A percentile compares a stretch with the other conserved stretches of the same genome.
Evolutionary conservation across 352 stramenopile genomes (phyloP).

Genomic region (Lagenidium giganteum): DNA sequence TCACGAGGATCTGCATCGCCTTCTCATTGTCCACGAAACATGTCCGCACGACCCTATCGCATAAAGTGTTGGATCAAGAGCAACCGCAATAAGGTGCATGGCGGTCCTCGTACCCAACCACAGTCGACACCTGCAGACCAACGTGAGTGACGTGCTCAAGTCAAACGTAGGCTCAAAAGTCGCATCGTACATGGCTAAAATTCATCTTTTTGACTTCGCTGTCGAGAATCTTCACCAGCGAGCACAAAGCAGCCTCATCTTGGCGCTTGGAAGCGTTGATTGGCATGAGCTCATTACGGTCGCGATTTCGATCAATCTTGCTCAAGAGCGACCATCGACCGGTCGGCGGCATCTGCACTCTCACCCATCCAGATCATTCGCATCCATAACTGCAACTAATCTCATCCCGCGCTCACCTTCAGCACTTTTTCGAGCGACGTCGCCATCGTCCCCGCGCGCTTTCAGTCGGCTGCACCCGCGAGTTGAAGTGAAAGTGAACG

Average conservation of each 20-base stretch:
- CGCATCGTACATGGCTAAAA: constrained; percentile 14
- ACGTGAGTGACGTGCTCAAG: no score
- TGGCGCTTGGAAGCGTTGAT: constrained; percentile 5
- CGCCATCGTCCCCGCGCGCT: background rate
- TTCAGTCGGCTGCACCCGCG: background rate
- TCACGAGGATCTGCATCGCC: constrained; percentile 7
- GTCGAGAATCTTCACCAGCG: constrained; percentile 14
- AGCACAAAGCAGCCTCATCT: constrained; percentile 1
- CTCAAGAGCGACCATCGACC: constrained; percentile 9
- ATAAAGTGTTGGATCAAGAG: background rate
- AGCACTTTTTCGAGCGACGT: constrained; percentile 6
- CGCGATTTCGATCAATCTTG: background rate
- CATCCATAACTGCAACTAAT: background rate
- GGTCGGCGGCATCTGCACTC: constrained; percentile 1
- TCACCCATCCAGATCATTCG: background rate
- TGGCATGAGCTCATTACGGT: background rate
- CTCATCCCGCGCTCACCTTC: constrained; percentile 11
- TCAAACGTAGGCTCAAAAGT: no score
- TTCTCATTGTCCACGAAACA: constrained; percentile 13
- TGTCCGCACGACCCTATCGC: constrained; percentile 11
- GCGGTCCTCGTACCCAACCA: background rate
- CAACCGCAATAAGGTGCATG: background rate
- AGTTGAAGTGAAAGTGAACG: constrained; percentile 1
- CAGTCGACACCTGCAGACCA: no score
- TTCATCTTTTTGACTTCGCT: constrained; percentile 15